Evolutionary conservation across 306 rosid species (phyloP).

Genomic region (Quercus berberidifolia): DNA sequence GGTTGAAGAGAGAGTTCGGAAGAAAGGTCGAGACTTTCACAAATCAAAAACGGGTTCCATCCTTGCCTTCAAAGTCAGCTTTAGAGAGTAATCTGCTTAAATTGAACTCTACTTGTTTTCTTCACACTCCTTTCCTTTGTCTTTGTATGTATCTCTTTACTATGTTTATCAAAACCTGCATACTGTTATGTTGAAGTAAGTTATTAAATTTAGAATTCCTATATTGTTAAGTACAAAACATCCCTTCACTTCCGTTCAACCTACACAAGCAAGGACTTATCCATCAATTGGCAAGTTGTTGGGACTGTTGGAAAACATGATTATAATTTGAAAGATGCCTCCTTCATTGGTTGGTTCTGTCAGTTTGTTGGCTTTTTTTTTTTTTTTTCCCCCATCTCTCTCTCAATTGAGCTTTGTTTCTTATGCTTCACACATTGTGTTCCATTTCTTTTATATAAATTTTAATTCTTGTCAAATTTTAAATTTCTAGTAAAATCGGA

Average conservation of each 20-base stretch:
- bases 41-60: conserved; percentile 85
- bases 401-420: neutral
- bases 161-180: neutral
- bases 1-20: conserved; percentile 82
- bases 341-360: neutral
- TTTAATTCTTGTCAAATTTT: neutral
- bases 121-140: neutral
- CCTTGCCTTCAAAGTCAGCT: conserved; percentile 90
- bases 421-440: neutral
- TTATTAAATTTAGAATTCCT: neutral
- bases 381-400: neutral
- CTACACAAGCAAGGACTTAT: neutral
- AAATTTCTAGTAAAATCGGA: neutral
- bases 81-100: conserved; percentile 68
- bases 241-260: neutral
- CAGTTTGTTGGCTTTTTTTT: neutral
- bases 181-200: neutral
- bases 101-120: neutral
- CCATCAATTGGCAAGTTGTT: neutral
- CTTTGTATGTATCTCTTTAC: neutral
- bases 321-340: neutral
- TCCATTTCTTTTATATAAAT: neutral
- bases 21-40: conserved; percentile 68
- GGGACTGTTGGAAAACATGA: neutral
- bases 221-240: neutral